A percentile compares a stretch with the other conserved stretches of the same genome.
These are phyloP conservation scores for Penicillium parvum DNA, from an alignment of 495 filamentous ascomycete species.

Conservation along the genomic window DNA sequence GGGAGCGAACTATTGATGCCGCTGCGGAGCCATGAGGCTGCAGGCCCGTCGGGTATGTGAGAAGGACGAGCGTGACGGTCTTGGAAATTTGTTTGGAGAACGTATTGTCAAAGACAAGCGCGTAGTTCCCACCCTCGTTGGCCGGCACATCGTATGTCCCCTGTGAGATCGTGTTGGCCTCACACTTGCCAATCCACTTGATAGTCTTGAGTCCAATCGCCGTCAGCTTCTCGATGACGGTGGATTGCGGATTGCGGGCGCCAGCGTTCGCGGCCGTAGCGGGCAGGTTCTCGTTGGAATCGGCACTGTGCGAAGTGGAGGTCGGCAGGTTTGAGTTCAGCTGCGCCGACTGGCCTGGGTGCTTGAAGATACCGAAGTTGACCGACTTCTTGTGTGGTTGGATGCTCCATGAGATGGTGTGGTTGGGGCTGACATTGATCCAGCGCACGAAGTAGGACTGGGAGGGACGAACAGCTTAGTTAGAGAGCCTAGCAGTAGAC, in stretches of 20 bases:
- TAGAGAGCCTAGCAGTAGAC: neutral
- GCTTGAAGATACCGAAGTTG: slow-evolving; percentile 97
- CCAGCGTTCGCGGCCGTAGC: slow-evolving; percentile 22
- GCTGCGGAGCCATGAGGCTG: slow-evolving; percentile 57
- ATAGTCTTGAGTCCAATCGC: slow-evolving; percentile 81
- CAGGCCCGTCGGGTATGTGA: slow-evolving; percentile 83
- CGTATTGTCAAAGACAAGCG: slow-evolving; percentile 96
- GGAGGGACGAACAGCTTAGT: neutral
- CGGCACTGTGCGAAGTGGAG: slow-evolving; percentile 40
- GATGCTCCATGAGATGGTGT: slow-evolving; percentile 96
- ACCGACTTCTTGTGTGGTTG: slow-evolving; percentile 97
- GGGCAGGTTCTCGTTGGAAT: slow-evolving; percentile 40
- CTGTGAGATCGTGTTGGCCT: slow-evolving; percentile 91
- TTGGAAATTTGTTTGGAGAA: slow-evolving; percentile 96
- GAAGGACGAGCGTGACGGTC: slow-evolving; percentile 86
- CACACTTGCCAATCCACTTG: slow-evolving; percentile 89
- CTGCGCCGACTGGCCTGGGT: slow-evolving; percentile 66
- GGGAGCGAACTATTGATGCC: slow-evolving; percentile 45
- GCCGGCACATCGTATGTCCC: slow-evolving; percentile 76
- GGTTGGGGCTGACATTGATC: slow-evolving; percentile 81
- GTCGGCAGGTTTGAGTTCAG: slow-evolving; percentile 42
- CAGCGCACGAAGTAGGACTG: slow-evolving; percentile 97
- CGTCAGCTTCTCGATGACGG: slow-evolving; percentile 75
- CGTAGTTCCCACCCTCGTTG: slow-evolving; percentile 85
- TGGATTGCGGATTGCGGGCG: slow-evolving; percentile 46